These are phyloP conservation scores for Platanthera guangdongensis DNA, from an alignment of 106 monocot genomes.

Conservation along the genomic window DNA sequence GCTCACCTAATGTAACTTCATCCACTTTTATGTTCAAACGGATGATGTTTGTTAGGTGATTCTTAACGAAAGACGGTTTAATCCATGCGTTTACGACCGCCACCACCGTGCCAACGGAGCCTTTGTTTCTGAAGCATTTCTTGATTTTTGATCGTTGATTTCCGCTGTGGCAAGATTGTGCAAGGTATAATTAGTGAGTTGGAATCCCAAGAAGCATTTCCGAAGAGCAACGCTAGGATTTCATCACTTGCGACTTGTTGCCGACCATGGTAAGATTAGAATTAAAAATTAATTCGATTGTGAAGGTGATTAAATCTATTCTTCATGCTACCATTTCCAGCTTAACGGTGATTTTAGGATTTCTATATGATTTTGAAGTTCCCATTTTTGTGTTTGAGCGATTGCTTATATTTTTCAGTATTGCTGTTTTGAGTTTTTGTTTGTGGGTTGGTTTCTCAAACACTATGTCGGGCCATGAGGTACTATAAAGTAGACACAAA, in stretches of 20 bases:
- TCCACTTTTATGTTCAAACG: no score
- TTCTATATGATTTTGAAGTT: background rate
- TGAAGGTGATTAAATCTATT: slow-evolving; percentile 2
- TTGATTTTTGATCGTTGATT: slow-evolving; percentile 7
- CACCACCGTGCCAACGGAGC: no score
- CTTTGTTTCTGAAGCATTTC: slow-evolving; percentile 4
- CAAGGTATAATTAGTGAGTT: slow-evolving; percentile 96
- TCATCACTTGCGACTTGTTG: slow-evolving; percentile 98
- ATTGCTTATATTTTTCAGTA: background rate
- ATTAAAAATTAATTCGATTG: no score
- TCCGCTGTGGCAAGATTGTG: slow-evolving; percentile 54
- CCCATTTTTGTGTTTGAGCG: background rate
- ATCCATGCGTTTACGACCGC: no score
- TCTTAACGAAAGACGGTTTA: no score
- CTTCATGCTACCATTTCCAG: background rate
- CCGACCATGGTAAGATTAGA: slow-evolving; percentile 56
- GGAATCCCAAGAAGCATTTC: slow-evolving; percentile 88
- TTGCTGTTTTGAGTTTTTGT: background rate
- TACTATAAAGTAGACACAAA: no score
- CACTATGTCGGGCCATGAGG: no score
- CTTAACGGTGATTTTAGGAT: background rate
- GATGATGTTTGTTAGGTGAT: no score
- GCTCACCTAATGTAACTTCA: no score
- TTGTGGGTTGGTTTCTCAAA: background rate
- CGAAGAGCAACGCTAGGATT: slow-evolving; percentile 95